Percentiles rank a stretch among this genome's conserved stretches.
phyloP scores from a whole-genome alignment of 208 protist species.

The Crithidia expoeki region DNA sequence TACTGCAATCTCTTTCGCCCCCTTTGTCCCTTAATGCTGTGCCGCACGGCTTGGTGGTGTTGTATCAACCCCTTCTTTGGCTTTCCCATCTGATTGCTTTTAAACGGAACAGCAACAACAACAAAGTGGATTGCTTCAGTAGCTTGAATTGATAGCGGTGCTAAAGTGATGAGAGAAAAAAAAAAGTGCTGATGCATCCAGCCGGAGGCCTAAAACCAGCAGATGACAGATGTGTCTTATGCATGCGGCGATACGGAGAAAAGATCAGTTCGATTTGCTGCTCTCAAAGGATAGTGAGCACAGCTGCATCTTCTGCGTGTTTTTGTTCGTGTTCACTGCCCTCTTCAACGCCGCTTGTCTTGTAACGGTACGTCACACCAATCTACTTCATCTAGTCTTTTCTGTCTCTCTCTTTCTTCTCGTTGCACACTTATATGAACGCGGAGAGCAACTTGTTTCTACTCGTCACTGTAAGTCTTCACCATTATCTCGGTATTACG shows the following conservation, averaged over 20 bases:
- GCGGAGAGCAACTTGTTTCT: too few species aligned
- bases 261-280: neutral
- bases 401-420: neutral
- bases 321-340: too few species aligned
- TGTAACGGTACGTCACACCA: too few species aligned
- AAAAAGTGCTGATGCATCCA: too few species aligned
- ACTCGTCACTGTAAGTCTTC: too few species aligned
- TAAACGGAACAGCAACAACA: neutral
- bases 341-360: too few species aligned
- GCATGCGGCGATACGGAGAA: neutral
- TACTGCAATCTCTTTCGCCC: neutral
- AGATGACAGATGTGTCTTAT: neutral
- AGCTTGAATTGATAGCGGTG: too few species aligned
- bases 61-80: conserved; percentile 6
- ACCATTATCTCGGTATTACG: too few species aligned
- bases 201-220: neutral
- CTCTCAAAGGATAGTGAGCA: neutral
- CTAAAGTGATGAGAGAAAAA: neutral
- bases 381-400: neutral
- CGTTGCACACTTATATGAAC: too few species aligned
- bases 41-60: neutral
- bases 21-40: neutral
- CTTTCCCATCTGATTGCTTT: conserved; percentile 7
- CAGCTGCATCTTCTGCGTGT: too few species aligned
- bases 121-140: too few species aligned